Percentiles rank a stretch among this genome's conserved stretches.
phyloP scores from a whole-genome alignment of 192 early-diverging fungal genomes.

The Podila horticola region DNA sequence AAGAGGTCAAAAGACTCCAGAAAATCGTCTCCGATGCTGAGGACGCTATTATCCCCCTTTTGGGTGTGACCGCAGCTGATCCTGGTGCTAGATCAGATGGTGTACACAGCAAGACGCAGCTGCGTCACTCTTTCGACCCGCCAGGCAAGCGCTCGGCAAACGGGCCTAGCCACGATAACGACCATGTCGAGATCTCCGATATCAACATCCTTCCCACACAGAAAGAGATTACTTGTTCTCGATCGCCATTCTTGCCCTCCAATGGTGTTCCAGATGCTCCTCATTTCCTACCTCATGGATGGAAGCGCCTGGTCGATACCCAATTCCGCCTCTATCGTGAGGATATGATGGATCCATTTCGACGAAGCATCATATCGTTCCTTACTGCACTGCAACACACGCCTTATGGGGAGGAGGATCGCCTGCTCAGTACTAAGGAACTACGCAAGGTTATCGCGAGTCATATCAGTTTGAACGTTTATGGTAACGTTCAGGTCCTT shows the following conservation, averaged over 20 bases:
- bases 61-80: neutral
- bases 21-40: constrained; percentile 19
- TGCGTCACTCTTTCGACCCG: constrained; percentile 12
- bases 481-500: constrained; percentile 45
- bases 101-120: constrained; percentile 1
- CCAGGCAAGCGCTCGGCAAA: constrained; percentile 48
- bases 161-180: constrained; percentile 67
- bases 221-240: constrained; percentile 53
- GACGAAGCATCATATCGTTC: constrained; percentile 54
- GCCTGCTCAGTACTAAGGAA: constrained; percentile 13
- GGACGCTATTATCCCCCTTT: neutral
- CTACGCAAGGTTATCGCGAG: constrained; percentile 29
- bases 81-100: neutral
- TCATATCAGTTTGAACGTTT: constrained; percentile 51
- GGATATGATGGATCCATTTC: constrained; percentile 61
- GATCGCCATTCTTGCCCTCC: constrained; percentile 59
- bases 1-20: constrained; percentile 13
- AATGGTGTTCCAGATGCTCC: constrained; percentile 48
- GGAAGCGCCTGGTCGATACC: constrained; percentile 60
- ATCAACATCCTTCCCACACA: constrained; percentile 66
- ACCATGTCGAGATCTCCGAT: constrained; percentile 50
- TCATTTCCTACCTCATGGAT: constrained; percentile 59
- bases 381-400: constrained; percentile 19
- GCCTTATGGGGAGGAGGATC: constrained; percentile 8
- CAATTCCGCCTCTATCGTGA: constrained; percentile 70